Base-by-base conservation (phyloP, 805 yeast species). In the Schwanniomyces occidentalis region DNA sequence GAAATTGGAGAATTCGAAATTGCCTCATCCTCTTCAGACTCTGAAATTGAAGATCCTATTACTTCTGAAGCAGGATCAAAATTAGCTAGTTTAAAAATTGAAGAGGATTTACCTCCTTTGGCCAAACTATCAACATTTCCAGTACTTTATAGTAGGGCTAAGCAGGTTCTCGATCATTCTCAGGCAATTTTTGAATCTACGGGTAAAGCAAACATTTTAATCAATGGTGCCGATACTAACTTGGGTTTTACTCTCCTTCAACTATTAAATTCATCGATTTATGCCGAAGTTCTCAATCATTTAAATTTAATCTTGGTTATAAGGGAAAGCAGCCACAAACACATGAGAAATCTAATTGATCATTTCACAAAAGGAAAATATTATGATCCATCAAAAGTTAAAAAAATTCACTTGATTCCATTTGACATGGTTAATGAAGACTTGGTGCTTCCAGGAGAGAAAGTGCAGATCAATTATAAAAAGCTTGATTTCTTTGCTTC, bases 151-250 rank as follows among this genome's bases (percentile, higher is more conserved):
- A 61, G 66, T 38, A 51, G 65, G 17, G 68, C 71, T 15, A 61
- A 61, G 33, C 69, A 63, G 34, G 54, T 63, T 1, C 51, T 65
- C 17, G 35, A 49, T 5, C 54, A 60, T 38, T 41, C 61, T 35
- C 52, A 52, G 12, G 24, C 40, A 4, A 35, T 41, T 2, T 35
- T 42, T 9, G 29, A 32, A 10, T 34, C 34, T 5, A 45, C 44
- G 5, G 37, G 37, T 3, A 41, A 45, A 14, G 62, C 63, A 6
- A 62, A 52, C 32, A 40, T 69, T 10, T 46, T 69, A 21, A 63
- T 69, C 38, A 66, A 68, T 45, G 74, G 74, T 16, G 74, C 63
- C 3, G 71, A 68, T 38, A 65, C 73, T 7, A 47, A 54, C 25
- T 40, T 68, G 16, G 72, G 71, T 0, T 44, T 47, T 30, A 68